Base-by-base conservation (phyloP, 2,329 filamentous ascomycete species). In the Aspergillus felis region DNA sequence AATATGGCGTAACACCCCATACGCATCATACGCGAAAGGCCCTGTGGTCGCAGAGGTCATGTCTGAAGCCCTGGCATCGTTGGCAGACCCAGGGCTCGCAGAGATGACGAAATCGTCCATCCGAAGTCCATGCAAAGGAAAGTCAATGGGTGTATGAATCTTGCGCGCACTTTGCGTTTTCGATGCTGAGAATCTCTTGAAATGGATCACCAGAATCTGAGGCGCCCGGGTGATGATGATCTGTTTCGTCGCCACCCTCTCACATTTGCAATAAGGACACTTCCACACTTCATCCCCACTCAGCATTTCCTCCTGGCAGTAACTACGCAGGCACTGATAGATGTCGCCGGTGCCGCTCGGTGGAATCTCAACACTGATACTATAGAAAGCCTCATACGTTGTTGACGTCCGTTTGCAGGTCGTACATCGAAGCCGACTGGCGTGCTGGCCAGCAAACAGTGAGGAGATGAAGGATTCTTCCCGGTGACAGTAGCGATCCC, bases 1-100 rank as follows among this genome's bases (percentile, higher is more conserved):
- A 3, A 84, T 75, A 71, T 97, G 92, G 60, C 89, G 82, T 54
- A 95, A 84, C 6, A 97, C 88, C 2, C 87, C 93, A 70, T 96
- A 97, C 53, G 90, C 87, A 68, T 96, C 88, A 73, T 97, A 99
- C 4, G 80, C 77, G 68, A 89, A 91, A 0, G 89, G 87, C 0
- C 72, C 71, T 53, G 69, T 77, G 55, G 66, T 76, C 54, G 66
- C 79, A 72, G 56, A 83, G 78, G 51, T 80, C 74, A 38, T 72
- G 70, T 64, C 84, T 90, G 28, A 83, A 78, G 51, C 56, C 54
- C 57, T 51, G 20, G 61, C 54, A 46, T 60, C 71, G 51, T 61
- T 55, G 27, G 56, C 62, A 28, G 60, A 66, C 38, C 67, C 68
- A n/a, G 69, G 66, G 22, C 64, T 58, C 29, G 78, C 75, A 32